Evolutionary conservation across 305 asterid species (phyloP).

Genomic region (Fraxinus sp.): DNA sequence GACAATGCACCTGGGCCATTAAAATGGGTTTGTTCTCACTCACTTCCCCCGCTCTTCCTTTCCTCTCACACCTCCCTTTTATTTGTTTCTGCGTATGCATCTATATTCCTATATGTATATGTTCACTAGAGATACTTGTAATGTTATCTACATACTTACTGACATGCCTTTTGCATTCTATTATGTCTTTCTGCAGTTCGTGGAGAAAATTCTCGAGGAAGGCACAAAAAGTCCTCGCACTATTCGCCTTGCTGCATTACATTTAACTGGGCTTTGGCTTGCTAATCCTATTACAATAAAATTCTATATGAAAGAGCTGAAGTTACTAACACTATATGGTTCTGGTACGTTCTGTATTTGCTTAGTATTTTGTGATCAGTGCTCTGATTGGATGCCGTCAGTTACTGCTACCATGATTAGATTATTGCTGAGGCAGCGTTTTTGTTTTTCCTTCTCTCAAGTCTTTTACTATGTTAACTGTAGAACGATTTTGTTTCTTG

Average conservation of each 20-base stretch:
- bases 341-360: slow-evolving; percentile 59
- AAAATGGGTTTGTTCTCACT: slow-evolving; percentile 66
- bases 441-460: neutral
- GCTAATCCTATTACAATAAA: slow-evolving; percentile 64
- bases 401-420: neutral
- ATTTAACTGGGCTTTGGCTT: slow-evolving; percentile 93
- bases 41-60: slow-evolving; percentile 3
- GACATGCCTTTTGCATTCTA: slow-evolving; percentile 4
- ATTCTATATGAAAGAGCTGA: slow-evolving; percentile 81
- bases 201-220: slow-evolving; percentile 86
- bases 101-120: neutral
- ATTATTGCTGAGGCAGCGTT: slow-evolving; percentile 10
- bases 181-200: slow-evolving; percentile 54
- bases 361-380: slow-evolving; percentile 5
- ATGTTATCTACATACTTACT: slow-evolving; percentile 18
- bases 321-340: slow-evolving; percentile 85
- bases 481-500: neutral
- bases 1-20: slow-evolving; percentile 76
- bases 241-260: slow-evolving; percentile 89
- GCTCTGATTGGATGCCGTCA: slow-evolving; percentile 13
- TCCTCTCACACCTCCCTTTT: slow-evolving; percentile 9
- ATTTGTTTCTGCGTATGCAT: slow-evolving; percentile 11
- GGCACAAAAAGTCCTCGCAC: slow-evolving; percentile 98
- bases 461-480: neutral
- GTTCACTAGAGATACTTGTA: neutral